phyloP scores from a whole-genome alignment of 2,329 filamentous ascomycete genomes.

The Fusarium sp. region DNA sequence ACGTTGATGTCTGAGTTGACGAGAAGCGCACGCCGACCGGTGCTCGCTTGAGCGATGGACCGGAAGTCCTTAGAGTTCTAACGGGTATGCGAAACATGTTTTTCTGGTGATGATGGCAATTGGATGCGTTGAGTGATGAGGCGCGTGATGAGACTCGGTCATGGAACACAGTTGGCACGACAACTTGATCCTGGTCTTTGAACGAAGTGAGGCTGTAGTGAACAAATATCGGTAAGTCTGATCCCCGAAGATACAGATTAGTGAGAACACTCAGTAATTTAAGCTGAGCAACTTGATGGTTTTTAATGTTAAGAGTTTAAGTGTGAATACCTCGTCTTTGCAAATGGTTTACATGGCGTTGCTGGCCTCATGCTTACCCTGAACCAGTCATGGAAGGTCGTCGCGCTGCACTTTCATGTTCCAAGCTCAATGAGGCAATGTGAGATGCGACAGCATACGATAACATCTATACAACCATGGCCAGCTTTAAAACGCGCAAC shows the following conservation, averaged over 20 bases:
- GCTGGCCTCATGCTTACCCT: constrained; percentile 1
- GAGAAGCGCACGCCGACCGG: constrained; percentile 15
- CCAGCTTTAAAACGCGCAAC: background rate
- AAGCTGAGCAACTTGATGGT: background rate
- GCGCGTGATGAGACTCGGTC: background rate
- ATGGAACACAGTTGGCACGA: constrained; percentile 7
- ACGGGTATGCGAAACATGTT: constrained; percentile 26
- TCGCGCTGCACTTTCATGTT: background rate
- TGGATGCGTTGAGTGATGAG: background rate
- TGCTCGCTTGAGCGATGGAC: constrained; percentile 1
- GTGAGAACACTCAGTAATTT: too few relatives aligned
- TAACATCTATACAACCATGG: background rate
- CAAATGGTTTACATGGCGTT: background rate
- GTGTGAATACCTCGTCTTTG: background rate
- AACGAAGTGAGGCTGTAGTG: background rate
- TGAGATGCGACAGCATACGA: background rate
- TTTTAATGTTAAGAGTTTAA: background rate
- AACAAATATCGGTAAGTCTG: background rate
- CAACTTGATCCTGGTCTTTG: background rate
- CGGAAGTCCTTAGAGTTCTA: background rate
- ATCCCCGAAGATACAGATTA: background rate
- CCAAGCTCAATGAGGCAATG: background rate
- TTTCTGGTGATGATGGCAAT: background rate
- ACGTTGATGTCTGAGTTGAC: constrained; percentile 11
- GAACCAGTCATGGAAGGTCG: background rate